Conservation (phyloP, 2,329 filamentous ascomycete species). For the Nigrospora sphaerica region DNA sequence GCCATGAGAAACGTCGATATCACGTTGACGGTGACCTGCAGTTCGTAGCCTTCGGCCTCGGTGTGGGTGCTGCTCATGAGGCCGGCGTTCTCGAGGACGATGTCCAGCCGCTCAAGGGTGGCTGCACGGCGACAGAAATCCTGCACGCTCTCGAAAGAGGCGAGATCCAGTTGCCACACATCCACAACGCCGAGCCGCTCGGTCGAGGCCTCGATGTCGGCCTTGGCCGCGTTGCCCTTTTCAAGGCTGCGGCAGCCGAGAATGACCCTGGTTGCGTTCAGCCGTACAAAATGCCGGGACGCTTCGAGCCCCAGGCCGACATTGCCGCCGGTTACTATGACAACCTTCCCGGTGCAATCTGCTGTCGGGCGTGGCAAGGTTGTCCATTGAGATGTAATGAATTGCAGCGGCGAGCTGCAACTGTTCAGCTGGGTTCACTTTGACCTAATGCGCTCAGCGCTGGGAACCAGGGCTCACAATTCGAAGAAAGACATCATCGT, state of each 20-base stretch:
- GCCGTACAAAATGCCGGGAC: constrained; percentile 29
- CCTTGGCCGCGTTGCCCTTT: constrained; percentile 32
- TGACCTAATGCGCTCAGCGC: too few relatives aligned
- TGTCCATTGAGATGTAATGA: not conserved
- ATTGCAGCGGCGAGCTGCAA: not conserved
- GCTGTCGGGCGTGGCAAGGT: not conserved
- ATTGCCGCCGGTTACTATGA: constrained; percentile 38
- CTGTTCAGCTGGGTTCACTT: not conserved
- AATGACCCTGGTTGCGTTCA: constrained; percentile 32
- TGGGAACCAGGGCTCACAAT: not conserved
- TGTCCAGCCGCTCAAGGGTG: constrained; percentile 31
- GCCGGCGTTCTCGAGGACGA: constrained; percentile 34
- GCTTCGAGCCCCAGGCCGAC: constrained; percentile 34
- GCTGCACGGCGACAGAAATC: constrained; percentile 25
- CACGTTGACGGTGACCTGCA: constrained; percentile 37
- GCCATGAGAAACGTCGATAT: constrained; percentile 36
- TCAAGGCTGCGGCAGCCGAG: constrained; percentile 30
- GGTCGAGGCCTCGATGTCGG: constrained; percentile 21
- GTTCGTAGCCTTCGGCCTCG: constrained; percentile 31
- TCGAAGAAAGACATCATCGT: not conserved
- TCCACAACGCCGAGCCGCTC: constrained; percentile 19
- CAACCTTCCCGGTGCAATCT: constrained; percentile 24
- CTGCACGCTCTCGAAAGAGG: constrained; percentile 26
- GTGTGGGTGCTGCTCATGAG: constrained; percentile 12
- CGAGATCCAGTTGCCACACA: constrained; percentile 38